Conservation (phyloP, 1,284 basidiomycete genomes). For the Microbotryum intermedium region DNA sequence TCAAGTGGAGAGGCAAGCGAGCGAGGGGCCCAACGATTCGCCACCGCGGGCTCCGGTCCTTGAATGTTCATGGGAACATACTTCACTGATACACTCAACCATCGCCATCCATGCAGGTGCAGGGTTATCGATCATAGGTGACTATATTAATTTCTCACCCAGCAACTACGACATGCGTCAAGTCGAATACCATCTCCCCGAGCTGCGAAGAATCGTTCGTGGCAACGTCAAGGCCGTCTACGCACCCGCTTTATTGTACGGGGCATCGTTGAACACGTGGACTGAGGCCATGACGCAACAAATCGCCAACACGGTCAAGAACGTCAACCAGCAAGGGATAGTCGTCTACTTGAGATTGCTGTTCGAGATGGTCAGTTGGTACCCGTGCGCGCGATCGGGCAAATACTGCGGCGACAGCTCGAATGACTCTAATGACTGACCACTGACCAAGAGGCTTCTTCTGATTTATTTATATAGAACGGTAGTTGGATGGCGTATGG, state of each 20-base stretch:
- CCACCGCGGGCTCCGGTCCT: no score
- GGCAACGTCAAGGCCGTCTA: conserved; percentile 24
- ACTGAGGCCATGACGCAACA: conserved; percentile 25
- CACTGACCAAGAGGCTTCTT: no score
- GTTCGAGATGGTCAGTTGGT: conserved; percentile 31
- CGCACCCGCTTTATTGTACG: conserved; percentile 30
- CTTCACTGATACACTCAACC: not conserved
- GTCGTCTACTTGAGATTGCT: conserved; percentile 31
- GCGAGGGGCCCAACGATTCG: no score
- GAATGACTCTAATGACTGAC: not conserved
- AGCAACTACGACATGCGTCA: conserved; percentile 15
- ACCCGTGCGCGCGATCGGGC: not conserved
- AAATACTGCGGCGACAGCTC: not conserved
- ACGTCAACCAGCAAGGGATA: conserved; percentile 23
- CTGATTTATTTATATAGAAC: conserved; percentile 12
- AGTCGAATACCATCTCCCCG: conserved; percentile 24
- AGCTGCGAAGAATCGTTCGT: conserved; percentile 11
- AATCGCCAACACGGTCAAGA: conserved; percentile 14
- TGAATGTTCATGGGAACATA: not conserved
- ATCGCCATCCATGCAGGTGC: not conserved
- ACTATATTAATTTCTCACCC: conserved; percentile 29
- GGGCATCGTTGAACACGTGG: conserved; percentile 26
- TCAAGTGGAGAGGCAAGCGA: not conserved
- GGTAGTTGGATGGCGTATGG: conserved; percentile 35
- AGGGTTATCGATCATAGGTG: conserved; percentile 25